phyloP scores from a whole-genome alignment of 352 stramenopile genomes.

The Globisporangium paroecandrum region DNA sequence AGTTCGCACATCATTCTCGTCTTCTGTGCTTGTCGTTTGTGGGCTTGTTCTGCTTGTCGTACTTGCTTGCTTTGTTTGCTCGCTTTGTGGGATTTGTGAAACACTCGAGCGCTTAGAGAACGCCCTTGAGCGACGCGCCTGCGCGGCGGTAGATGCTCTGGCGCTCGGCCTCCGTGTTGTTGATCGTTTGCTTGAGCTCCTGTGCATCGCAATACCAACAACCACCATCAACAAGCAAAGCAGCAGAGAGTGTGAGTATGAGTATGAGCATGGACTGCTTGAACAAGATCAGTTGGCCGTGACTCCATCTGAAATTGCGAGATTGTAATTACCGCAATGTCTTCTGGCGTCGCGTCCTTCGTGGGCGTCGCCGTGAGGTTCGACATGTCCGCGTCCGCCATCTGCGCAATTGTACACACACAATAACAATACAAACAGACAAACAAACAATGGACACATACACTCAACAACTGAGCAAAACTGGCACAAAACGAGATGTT shows the following conservation, averaged over 20 bases:
- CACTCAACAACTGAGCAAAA: not conserved
- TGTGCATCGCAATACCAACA: slow-evolving; percentile 11
- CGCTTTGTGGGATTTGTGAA: not conserved
- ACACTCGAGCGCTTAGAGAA: slow-evolving; percentile 42
- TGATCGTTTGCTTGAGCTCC: slow-evolving; percentile 75
- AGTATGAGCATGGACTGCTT: not conserved
- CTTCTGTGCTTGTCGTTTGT: slow-evolving; percentile 4
- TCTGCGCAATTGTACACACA: slow-evolving; percentile 27
- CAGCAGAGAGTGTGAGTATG: not conserved
- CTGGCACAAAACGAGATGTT: not conserved
- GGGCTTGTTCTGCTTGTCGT: slow-evolving; percentile 9
- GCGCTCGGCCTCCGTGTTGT: slow-evolving; percentile 72
- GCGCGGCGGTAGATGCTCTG: slow-evolving; percentile 76
- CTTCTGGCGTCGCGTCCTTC: slow-evolving; percentile 72
- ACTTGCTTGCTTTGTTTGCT: not conserved
- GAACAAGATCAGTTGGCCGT: not conserved
- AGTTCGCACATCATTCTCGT: not conserved
- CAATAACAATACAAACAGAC: not conserved
- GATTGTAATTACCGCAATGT: slow-evolving; percentile 47
- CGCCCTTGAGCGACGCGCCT: slow-evolving; percentile 74
- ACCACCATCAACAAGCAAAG: not conserved
- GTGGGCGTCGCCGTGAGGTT: slow-evolving; percentile 78
- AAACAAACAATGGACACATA: not conserved
- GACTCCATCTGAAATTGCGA: not conserved
- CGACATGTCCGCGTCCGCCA: slow-evolving; percentile 85